Evolutionary conservation across 768 basidiomycete species (phyloP), one percentile per base, ranked within the genome.

Genomic region (Tylopilus sp.): DNA sequence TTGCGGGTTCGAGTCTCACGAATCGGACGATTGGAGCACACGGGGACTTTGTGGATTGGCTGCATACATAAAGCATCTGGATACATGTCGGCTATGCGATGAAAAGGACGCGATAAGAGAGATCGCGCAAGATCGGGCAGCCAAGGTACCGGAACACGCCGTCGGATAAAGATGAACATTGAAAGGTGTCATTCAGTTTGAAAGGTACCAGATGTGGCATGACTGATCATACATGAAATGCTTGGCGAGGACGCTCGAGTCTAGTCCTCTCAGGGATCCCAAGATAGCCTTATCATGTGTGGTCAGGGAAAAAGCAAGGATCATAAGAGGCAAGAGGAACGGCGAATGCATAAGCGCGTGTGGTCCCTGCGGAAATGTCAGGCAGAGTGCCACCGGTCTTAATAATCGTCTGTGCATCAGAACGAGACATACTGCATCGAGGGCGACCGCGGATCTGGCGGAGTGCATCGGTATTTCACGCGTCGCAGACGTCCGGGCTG

Each of bases 371-470:
- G 51, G 50, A 47, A 44, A 45, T 57, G 53, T 61, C 50, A 63
- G 41, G 33, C 33, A 52, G 37, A 44, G 43, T 38, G 59, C 56
- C 56, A 63, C 59, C 56, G 59, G 51, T 44, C 10, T 53, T 57
- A 56, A 51, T 56, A 54, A 46, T 22, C 48, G 26, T 36, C 47
- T 34, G 31, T 25, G 21, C 63, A 65, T 67, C 68, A 59, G 65
- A 65, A 67, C 48, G 45, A 50, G 52, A 50, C 61, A 58, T 52
- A 62, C 65, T 54, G 44, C 37, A 62, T 64, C 51, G 53, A 50
- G 51, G 12, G 37, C 34, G 28, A 60, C 62, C 64, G 60, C 69
- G 69, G 69, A 71, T 68, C 67, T 69, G 60, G n/a, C 57, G 58
- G 57, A 57, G 54, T 42, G 13, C 44, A 54, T 40, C 44, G 24